These are phyloP conservation scores for Colletotrichum magnum DNA, from an alignment of 2,329 filamentous ascomycete species.

Conservation along the genomic window DNA sequence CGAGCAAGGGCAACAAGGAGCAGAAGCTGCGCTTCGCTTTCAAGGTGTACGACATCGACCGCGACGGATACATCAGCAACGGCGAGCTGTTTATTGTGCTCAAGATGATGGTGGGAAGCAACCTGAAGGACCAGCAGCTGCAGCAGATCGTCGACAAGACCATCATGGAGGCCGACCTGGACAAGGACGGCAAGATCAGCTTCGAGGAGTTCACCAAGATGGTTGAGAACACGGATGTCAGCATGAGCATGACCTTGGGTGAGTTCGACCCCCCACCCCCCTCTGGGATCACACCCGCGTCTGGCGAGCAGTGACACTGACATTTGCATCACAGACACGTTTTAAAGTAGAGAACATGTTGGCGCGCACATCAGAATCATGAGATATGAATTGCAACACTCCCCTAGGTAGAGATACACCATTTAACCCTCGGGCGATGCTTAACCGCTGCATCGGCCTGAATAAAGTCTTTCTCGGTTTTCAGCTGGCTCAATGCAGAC, in stretches of 20 bases:
- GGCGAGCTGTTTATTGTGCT: constrained; percentile 99
- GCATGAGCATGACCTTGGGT: constrained; percentile 82
- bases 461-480: constrained; percentile 24
- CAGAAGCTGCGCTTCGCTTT: constrained; percentile 98
- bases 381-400: constrained; percentile 40
- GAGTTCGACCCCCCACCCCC: constrained; percentile 48
- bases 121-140: constrained; percentile 98
- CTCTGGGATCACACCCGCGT: not conserved
- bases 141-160: constrained; percentile 99
- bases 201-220: constrained; percentile 99
- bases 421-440: constrained; percentile 12
- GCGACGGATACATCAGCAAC: constrained; percentile 98
- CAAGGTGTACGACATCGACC: constrained; percentile 99
- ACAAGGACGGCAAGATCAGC: constrained; percentile 97
- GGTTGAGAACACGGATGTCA: constrained; percentile 93
- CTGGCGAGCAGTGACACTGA: constrained; percentile 6
- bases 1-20: constrained; percentile 98
- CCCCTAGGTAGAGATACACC: constrained; percentile 35
- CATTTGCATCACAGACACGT: constrained; percentile 29
- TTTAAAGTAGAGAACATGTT: constrained; percentile 24
- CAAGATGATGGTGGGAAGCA: constrained; percentile 99
- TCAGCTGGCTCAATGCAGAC: not conserved
- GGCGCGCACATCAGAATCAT: constrained; percentile 33
- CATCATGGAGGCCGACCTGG: constrained; percentile 98
- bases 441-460: constrained; percentile 15